Evolutionary conservation across 192 early-diverging fungal genomes (phyloP).

Genomic region (Gamsiella multidivaricata): DNA sequence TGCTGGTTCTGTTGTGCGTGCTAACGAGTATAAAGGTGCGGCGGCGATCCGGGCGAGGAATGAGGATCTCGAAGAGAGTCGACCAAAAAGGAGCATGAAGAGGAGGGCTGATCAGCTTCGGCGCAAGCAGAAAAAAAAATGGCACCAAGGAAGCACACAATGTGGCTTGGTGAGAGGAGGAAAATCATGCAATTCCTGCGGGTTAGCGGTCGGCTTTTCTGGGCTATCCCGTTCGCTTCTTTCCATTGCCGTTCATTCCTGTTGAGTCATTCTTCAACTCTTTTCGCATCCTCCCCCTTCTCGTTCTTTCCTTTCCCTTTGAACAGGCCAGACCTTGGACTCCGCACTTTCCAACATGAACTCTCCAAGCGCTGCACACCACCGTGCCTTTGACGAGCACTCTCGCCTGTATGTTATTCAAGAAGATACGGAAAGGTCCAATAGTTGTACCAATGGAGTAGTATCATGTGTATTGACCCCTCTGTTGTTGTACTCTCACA

Average conservation of each 20-base stretch:
- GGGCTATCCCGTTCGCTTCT: background rate
- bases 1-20: background rate
- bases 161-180: background rate
- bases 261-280: background rate
- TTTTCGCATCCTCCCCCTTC: background rate
- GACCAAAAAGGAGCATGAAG: slow-evolving; percentile 1
- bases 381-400: slow-evolving; percentile 56
- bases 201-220: background rate
- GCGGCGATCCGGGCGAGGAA: background rate
- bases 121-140: background rate
- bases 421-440: no score
- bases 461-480: background rate
- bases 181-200: no score
- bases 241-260: background rate
- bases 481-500: background rate
- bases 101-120: slow-evolving; percentile 4
- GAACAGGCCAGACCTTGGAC: background rate
- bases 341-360: slow-evolving; percentile 20
- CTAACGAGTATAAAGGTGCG: background rate
- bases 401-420: slow-evolving; percentile 53
- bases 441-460: no score
- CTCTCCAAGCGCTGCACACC: slow-evolving; percentile 52
- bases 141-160: background rate
- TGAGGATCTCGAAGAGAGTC: background rate
- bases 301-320: background rate